Conservation (phyloP, 2,329 filamentous ascomycete genomes). For the Ramichloridium luteum region DNA sequence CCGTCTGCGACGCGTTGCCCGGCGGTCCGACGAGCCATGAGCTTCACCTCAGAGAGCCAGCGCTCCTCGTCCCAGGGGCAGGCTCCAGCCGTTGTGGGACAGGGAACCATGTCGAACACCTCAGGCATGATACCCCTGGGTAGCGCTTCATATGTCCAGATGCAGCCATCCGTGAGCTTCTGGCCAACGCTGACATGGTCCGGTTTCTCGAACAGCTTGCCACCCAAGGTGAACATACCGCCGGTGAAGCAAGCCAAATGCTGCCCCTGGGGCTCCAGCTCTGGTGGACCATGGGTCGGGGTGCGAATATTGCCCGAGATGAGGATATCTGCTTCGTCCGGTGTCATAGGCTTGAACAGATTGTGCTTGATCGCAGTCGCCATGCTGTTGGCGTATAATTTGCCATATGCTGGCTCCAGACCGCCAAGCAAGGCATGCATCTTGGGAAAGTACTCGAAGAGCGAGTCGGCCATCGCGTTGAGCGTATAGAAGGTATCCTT, state of each 20-base stretch:
- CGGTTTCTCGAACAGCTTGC: conserved; percentile 43
- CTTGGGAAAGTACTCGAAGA: conserved; percentile 36
- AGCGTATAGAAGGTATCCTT: conserved; percentile 28
- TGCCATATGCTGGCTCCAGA: conserved; percentile 33
- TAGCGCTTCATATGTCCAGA: conserved; percentile 49
- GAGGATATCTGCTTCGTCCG: conserved; percentile 35
- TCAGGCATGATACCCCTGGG: conserved; percentile 52
- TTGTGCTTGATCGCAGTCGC: conserved; percentile 32
- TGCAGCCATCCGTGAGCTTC: conserved; percentile 47
- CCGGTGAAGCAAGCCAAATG: conserved; percentile 50
- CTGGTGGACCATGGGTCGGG: conserved; percentile 13
- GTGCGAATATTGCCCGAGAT: conserved; percentile 33
- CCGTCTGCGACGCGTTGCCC: conserved; percentile 19
- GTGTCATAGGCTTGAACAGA: conserved; percentile 39
- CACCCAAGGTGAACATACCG: conserved; percentile 50
- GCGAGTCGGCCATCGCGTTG: conserved; percentile 25
- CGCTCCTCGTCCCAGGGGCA: conserved; percentile 44
- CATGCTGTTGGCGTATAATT: conserved; percentile 44
- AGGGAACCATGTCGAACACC: conserved; percentile 41
- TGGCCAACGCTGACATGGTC: conserved; percentile 44
- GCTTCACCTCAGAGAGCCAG: conserved; percentile 33
- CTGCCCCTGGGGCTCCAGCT: conserved; percentile 40
- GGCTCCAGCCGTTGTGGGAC: conserved; percentile 25
- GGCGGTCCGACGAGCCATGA: no score
- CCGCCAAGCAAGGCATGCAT: conserved; percentile 38